Base-by-base conservation (phyloP, 2,329 filamentous ascomycete genomes). In the Trichoderma sp. region DNA sequence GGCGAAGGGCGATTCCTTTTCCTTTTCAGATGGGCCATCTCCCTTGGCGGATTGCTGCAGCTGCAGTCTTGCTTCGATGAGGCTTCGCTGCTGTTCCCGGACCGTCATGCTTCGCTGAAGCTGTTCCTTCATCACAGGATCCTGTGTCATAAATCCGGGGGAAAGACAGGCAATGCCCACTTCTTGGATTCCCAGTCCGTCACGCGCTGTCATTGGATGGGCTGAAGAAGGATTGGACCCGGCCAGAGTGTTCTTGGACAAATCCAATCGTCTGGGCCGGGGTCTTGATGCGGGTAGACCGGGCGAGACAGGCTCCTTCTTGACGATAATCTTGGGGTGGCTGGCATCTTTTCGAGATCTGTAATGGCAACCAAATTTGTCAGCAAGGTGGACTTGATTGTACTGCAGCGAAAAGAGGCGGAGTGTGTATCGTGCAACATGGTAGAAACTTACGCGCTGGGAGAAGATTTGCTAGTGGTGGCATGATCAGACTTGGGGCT, bases 101-200 rank as follows among this genome's bases (percentile, higher is more conserved):
- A 99, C 94, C 54, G 92, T 93, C 79, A 97, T 88, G 79, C 95
- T 98, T 73, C 94, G 89, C 80, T 98, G 93, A 64, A 99, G 83
- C 79, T 98, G 94, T 79, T 97, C 93, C 76, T 95, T 90, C 93
- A 97, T 96, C 22, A 91, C 87, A n/a, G 95, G 94, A 79, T 99
- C 93, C 74, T 98, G 92, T 17, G 95, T 98, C 72, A 96, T 90
- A 75, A 99, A 98, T 64, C 95, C 95, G 0, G 95, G 95, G 2
- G 95, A 98, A 66, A 99, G 84, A 75, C 95, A 99, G 50, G 94
- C 94, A 67, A 98, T 85, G 68, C 95, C 95, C 29, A 98, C 92
- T 79, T 97, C 93, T 74, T 97, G 93, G 76, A 98, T 94, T 50
- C 86, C 92, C 42, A 95, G 82, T 25, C 90, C 87, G 54, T 96